Evolutionary conservation across 192 early-diverging fungal species (phyloP).

Genomic region (Gamsiella multidivaricata): DNA sequence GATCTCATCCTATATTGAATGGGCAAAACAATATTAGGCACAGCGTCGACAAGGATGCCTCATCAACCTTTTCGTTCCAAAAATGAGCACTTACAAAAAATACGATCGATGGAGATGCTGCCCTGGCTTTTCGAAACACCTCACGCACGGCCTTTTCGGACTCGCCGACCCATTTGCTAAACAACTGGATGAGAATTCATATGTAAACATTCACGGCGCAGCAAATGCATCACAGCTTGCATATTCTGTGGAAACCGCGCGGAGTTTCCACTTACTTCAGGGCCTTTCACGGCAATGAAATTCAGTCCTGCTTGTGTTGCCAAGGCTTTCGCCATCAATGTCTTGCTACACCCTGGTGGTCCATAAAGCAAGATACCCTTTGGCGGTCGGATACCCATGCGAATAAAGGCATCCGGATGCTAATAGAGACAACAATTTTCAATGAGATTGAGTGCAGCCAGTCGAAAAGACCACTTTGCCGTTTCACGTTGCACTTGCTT

Average conservation of each 20-base stretch:
- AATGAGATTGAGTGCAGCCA: too few relatives aligned
- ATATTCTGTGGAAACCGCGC: not conserved
- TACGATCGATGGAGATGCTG: constrained; percentile 93
- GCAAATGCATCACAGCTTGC: too few relatives aligned
- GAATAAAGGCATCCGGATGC: constrained; percentile 90
- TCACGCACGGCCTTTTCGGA: constrained; percentile 96
- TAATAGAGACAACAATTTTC: too few relatives aligned
- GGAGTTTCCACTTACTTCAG: constrained; percentile 73
- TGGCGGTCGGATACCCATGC: constrained; percentile 93
- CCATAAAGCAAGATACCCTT: constrained; percentile 98
- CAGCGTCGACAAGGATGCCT: too few relatives aligned
- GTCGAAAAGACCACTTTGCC: not conserved
- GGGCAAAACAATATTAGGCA: not conserved
- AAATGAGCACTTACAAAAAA: constrained; percentile 86
- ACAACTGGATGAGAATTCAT: constrained; percentile 82
- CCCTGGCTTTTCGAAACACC: constrained; percentile 94
- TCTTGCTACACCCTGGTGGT: constrained; percentile 98
- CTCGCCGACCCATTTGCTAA: constrained; percentile 99
- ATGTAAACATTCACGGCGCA: not conserved
- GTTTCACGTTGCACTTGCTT: constrained; percentile 57
- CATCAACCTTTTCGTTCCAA: too few relatives aligned
- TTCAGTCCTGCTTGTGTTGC: constrained; percentile 97
- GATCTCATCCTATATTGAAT: constrained; percentile 87
- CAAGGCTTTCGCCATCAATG: constrained; percentile 96
- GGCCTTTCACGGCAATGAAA: constrained; percentile 98